phyloP scores from a whole-genome alignment of 2,329 filamentous ascomycete species.

The Colletotrichum falcatum region DNA sequence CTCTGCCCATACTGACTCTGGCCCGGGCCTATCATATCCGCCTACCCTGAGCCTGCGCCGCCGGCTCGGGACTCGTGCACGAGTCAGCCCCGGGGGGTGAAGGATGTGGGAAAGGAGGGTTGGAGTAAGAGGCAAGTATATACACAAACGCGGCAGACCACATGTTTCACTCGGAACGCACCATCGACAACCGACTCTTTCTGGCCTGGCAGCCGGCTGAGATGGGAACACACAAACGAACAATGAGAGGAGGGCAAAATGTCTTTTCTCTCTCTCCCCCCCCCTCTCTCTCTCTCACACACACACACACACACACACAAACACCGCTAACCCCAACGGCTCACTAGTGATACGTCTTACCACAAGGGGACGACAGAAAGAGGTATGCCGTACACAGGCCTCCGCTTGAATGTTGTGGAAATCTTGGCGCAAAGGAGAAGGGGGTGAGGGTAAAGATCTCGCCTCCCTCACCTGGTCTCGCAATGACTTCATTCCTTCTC shows the following conservation, averaged over 20 bases:
- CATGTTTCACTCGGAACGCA: constrained; percentile 24
- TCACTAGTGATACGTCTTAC: constrained; percentile 10
- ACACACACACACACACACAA: too few species aligned
- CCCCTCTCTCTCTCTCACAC: neutral
- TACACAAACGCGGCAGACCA: constrained; percentile 8
- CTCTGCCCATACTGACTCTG: neutral
- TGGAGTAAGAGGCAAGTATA: neutral
- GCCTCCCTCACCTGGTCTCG: neutral
- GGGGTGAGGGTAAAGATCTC: neutral
- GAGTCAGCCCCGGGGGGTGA: too few species aligned
- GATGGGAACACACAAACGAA: neutral
- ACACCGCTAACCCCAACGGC: constrained; percentile 1
- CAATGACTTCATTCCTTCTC: neutral
- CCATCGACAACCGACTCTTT: constrained; percentile 7
- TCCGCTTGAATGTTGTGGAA: neutral
- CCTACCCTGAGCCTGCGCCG: neutral
- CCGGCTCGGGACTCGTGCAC: neutral
- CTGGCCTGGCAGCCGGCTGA: neutral
- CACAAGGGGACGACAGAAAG: neutral
- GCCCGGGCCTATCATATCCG: constrained; percentile 14
- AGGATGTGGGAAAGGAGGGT: neutral
- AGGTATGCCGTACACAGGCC: neutral
- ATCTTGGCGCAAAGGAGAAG: constrained; percentile 1
- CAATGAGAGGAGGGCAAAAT: neutral
- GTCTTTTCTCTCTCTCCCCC: too few species aligned